Conservation (phyloP, 305 asterid species). For the Fraxinus angustifolia region DNA sequence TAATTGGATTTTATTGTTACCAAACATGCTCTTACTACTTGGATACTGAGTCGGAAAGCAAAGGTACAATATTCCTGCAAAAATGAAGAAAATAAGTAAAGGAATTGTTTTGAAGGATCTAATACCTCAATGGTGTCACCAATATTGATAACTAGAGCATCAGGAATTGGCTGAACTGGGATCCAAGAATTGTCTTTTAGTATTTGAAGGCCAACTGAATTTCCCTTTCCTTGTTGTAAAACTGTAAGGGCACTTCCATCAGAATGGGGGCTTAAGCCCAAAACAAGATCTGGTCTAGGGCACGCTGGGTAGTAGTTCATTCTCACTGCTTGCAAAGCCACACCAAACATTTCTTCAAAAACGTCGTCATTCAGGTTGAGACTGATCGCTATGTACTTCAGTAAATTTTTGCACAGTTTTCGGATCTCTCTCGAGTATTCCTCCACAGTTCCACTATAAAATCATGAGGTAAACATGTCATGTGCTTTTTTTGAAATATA, state of each 20-base stretch:
- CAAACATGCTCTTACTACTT: no score
- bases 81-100: not conserved
- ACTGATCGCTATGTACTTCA: conserved; percentile 61
- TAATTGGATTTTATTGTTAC: no score
- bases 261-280: conserved; percentile 94
- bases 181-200: conserved; percentile 62
- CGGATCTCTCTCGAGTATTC: conserved; percentile 61
- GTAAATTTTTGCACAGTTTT: conserved; percentile 70
- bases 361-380: conserved; percentile 46
- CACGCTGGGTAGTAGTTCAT: conserved; percentile 94
- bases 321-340: conserved; percentile 85
- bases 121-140: conserved; percentile 93
- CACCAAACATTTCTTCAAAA: conserved; percentile 79
- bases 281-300: conserved; percentile 89
- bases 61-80: not conserved
- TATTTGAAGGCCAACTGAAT: conserved; percentile 86
- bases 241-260: conserved; percentile 98
- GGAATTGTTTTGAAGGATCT: not conserved
- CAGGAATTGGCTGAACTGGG: conserved; percentile 67
- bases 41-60: not conserved
- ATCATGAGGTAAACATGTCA: not conserved
- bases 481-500: not conserved
- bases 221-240: conserved; percentile 67
- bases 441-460: conserved; percentile 67
- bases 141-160: conserved; percentile 82